phyloP scores from a whole-genome alignment of 2,329 filamentous ascomycete species.

The Clarireedia sp. region DNA sequence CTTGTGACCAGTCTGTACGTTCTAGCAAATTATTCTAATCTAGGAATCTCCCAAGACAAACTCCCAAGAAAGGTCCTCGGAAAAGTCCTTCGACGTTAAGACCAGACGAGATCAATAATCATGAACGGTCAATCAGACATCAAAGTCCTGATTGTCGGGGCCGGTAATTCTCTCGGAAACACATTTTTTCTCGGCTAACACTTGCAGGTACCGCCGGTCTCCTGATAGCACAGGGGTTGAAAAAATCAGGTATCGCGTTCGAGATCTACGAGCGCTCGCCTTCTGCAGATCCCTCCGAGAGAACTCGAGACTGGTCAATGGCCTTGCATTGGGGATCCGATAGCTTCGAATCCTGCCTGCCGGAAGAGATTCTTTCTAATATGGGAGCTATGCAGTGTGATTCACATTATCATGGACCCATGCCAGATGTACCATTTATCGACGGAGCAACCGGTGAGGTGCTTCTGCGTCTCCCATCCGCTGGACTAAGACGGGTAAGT shows the following conservation, averaged over 20 bases:
- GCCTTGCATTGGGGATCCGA: conserved; percentile 1
- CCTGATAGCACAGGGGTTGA: conserved; percentile 2
- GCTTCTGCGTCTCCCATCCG: neutral
- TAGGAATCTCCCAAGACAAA: too few relatives aligned
- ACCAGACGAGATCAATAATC: neutral
- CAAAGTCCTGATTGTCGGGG: conserved; percentile 2
- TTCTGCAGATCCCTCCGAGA: neutral
- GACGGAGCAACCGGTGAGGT: neutral
- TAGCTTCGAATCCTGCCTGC: neutral
- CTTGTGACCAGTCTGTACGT: too few relatives aligned
- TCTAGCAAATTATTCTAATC: too few relatives aligned
- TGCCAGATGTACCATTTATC: neutral
- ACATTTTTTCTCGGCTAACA: neutral
- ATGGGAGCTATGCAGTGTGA: neutral
- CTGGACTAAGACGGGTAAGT: neutral
- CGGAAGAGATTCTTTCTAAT: neutral
- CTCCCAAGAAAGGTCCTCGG: too few relatives aligned
- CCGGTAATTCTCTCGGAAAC: neutral
- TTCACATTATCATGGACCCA: neutral
- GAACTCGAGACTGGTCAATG: conserved; percentile 5
- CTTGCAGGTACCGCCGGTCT: conserved; percentile 1
- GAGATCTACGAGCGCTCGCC: conserved; percentile 1
- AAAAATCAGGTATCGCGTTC: neutral
- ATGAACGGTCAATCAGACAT: neutral
- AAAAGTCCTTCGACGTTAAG: neutral